phyloP scores from a whole-genome alignment of 2,329 filamentous ascomycete species.

The Mariannaea sp. region DNA sequence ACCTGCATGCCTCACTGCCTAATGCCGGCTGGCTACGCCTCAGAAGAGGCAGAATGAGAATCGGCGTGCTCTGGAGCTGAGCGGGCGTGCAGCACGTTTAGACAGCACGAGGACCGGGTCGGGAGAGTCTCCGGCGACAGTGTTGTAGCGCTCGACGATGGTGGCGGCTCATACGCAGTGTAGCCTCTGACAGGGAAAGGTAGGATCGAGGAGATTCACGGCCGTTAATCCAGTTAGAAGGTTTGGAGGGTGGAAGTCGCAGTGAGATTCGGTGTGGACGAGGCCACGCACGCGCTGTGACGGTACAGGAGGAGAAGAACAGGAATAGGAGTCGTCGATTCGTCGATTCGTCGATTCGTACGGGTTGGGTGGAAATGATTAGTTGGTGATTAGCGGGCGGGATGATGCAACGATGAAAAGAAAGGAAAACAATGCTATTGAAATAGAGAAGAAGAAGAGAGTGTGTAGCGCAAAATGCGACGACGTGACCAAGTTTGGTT shows the following conservation, averaged over 20 bases:
- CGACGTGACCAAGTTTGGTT: slow-evolving; percentile 10
- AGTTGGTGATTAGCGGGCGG: slow-evolving; percentile 4
- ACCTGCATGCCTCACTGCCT: slow-evolving; percentile 54
- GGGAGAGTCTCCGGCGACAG: slow-evolving; percentile 27
- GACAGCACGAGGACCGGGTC: slow-evolving; percentile 15
- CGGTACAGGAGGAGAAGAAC: background rate
- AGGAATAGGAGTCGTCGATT: slow-evolving; percentile 5
- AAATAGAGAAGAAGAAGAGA: slow-evolving; percentile 1
- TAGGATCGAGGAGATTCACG: background rate
- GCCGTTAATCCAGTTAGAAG: slow-evolving; percentile 1
- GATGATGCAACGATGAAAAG: slow-evolving; percentile 5
- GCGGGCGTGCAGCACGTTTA: slow-evolving; percentile 12
- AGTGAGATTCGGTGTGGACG: slow-evolving; percentile 11
- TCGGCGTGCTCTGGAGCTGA: slow-evolving; percentile 8
- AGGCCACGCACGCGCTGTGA: slow-evolving; percentile 21
- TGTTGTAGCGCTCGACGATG: slow-evolving; percentile 28
- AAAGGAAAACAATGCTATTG: background rate
- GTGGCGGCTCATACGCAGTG: slow-evolving; percentile 32
- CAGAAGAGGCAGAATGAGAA: slow-evolving; percentile 26
- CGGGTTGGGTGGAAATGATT: slow-evolving; percentile 1
- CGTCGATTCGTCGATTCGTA: slow-evolving; percentile 9
- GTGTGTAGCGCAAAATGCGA: slow-evolving; percentile 6
- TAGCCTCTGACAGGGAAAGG: slow-evolving; percentile 1
- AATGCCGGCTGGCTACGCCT: slow-evolving; percentile 32
- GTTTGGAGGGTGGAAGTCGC: background rate